Evolutionary conservation across 306 rosid genomes (phyloP).

Genomic region (Ziziphus jujuba): DNA sequence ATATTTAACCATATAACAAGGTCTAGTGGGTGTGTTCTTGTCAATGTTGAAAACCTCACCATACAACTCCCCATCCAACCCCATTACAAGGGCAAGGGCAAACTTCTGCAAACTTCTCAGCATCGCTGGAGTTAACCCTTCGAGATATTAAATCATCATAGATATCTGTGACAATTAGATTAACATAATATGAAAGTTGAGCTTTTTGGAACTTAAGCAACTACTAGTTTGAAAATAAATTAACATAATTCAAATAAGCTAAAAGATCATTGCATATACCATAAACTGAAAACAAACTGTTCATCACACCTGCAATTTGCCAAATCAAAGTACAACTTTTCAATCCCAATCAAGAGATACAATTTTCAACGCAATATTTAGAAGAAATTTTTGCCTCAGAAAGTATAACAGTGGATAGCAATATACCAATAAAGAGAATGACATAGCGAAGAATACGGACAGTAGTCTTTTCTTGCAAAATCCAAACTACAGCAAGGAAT

Average conservation of each 20-base stretch:
- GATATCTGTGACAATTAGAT: slow-evolving; percentile 51
- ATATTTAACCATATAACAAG: not conserved
- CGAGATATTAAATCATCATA: slow-evolving; percentile 93
- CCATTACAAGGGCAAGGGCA: slow-evolving; percentile 98
- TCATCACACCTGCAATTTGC: slow-evolving; percentile 88
- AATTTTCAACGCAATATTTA: not conserved
- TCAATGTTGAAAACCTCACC: slow-evolving; percentile 49
- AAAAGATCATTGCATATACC: slow-evolving; percentile 47
- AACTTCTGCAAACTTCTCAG: slow-evolving; percentile 94
- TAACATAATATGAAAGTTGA: slow-evolving; percentile 10
- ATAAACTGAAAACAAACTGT: slow-evolving; percentile 94
- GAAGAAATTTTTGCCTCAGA: slow-evolving; percentile 12
- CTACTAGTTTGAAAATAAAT: not conserved
- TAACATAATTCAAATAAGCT: not conserved
- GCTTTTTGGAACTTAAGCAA: slow-evolving; percentile 1
- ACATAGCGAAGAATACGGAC: slow-evolving; percentile 79
- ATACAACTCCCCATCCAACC: slow-evolving; percentile 89
- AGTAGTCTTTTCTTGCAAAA: slow-evolving; percentile 87
- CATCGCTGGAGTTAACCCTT: slow-evolving; percentile 92
- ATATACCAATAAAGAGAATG: slow-evolving; percentile 82
- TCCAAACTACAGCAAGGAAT: slow-evolving; percentile 77
- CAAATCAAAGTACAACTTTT: slow-evolving; percentile 26
- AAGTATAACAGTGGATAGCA: slow-evolving; percentile 24
- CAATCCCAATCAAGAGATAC: slow-evolving; percentile 19
- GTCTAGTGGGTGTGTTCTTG: not conserved